These are phyloP conservation scores for Paracoccidioides brasiliensis DNA, from an alignment of 2,329 filamentous ascomycete species.

Conservation along the genomic window DNA sequence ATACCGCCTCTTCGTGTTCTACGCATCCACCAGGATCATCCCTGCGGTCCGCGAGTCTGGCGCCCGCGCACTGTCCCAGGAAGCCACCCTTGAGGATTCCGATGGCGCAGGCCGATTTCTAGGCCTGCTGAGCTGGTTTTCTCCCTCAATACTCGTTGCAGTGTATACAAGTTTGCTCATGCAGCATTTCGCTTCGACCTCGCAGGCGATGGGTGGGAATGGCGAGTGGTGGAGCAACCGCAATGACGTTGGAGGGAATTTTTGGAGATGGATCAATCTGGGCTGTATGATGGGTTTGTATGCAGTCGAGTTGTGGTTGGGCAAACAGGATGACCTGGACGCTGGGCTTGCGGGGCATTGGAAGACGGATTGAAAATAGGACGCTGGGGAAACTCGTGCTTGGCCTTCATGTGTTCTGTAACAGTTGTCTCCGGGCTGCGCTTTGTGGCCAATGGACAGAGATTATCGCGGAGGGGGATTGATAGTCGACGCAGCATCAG, in stretches of 20 bases:
- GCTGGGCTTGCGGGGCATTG: slow-evolving; percentile 63
- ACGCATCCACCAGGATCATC: slow-evolving; percentile 89
- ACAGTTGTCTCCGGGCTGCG: not conserved
- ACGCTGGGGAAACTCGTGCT: not conserved
- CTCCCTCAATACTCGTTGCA: slow-evolving; percentile 82
- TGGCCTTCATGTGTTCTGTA: not conserved
- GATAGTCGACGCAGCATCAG: too few species aligned
- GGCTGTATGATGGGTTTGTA: slow-evolving; percentile 82
- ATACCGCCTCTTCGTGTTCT: slow-evolving; percentile 89
- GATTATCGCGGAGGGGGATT: too few species aligned
- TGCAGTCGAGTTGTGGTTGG: slow-evolving; percentile 76
- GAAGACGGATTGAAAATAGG: slow-evolving; percentile 65
- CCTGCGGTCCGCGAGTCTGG: slow-evolving; percentile 82
- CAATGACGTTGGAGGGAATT: slow-evolving; percentile 70
- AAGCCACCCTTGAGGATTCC: slow-evolving; percentile 71
- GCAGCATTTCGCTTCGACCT: slow-evolving; percentile 79
- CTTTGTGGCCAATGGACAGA: not conserved
- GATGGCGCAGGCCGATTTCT: slow-evolving; percentile 71
- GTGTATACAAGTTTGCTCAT: slow-evolving; percentile 92
- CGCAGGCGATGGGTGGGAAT: slow-evolving; percentile 44
- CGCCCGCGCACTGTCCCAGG: slow-evolving; percentile 67
- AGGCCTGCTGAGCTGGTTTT: slow-evolving; percentile 83
- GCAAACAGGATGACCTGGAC: slow-evolving; percentile 58
- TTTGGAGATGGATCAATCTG: slow-evolving; percentile 90
- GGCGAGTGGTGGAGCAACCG: slow-evolving; percentile 73